Evolutionary conservation across 352 stramenopile species (phyloP).

Genomic region (Plasmopara viticola): DNA sequence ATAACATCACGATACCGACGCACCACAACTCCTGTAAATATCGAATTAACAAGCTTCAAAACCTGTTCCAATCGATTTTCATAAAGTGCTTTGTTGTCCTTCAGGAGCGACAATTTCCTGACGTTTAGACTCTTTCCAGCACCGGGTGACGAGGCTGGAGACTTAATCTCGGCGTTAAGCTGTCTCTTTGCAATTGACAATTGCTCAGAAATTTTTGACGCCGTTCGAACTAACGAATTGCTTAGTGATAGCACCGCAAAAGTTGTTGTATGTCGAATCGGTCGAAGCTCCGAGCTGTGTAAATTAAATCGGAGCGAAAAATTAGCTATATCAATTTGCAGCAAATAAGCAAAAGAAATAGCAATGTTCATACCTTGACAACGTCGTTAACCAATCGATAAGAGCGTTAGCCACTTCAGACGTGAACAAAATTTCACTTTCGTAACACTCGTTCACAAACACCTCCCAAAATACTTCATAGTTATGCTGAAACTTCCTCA

Average conservation of each 20-base stretch:
- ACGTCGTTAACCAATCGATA: constrained; percentile 75
- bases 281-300: constrained; percentile 69
- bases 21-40: constrained; percentile 75
- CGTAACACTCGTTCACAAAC: constrained; percentile 71
- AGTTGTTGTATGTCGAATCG: constrained; percentile 73
- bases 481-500: constrained; percentile 55
- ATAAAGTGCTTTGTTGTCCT: constrained; percentile 65
- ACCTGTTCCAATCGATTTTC: constrained; percentile 52
- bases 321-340: neutral
- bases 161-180: constrained; percentile 47
- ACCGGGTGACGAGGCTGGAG: constrained; percentile 18
- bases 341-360: neutral
- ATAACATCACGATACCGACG: constrained; percentile 92
- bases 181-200: constrained; percentile 65
- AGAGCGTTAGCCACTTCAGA: constrained; percentile 54
- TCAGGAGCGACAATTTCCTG: constrained; percentile 34
- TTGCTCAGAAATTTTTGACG: constrained; percentile 49
- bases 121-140: constrained; percentile 43
- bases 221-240: constrained; percentile 54
- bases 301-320: constrained; percentile 2
- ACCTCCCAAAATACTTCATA: constrained; percentile 75
- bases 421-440: constrained; percentile 78
- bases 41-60: constrained; percentile 47
- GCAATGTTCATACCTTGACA: constrained; percentile 47
- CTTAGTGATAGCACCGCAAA: constrained; percentile 62